Evolutionary conservation across 2,329 filamentous ascomycete species (phyloP), one percentile per base, ranked within the genome.

Genomic region (Fusarium kyushuense): DNA sequence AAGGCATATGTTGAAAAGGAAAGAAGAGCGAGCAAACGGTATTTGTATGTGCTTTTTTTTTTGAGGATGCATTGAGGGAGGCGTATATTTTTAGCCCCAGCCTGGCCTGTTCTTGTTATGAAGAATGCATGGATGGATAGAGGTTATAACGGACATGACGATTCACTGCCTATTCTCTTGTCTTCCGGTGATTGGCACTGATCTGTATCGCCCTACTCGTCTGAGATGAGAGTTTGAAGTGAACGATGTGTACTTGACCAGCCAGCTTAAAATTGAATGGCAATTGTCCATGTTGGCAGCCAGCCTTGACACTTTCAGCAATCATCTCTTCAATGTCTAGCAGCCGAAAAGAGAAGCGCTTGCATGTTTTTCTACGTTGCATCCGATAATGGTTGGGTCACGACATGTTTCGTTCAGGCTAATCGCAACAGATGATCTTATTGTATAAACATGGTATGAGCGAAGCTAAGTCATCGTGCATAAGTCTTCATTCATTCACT

Each of bases 121-220:
- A 70, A 53, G 40, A 52, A 66, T 62, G 48, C 63, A 70, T 70
- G 55, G 58, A 70, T 68, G 55, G 63, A 69, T 70, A 70, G 67
- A 67, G 59, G 45, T 68, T 65, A 67, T 64, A 65, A 70, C 55
- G 67, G 67, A 43, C 54, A 65, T 70, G 59, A 68, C 46, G 67
- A 70, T 70, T 66, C 58, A 67, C 51, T 67, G 29, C 55, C 63
- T 35, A 51, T 30, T 12, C 23, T 33, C 13, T 46, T 21, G 36
- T 30, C 41, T 16, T 40, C 29, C 40, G 32, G 42, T 46, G 46
- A 64, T 17, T 42, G 8, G 17, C 17, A 36, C 4, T 38, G 30
- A 13, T 42, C 13, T 43, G n/a, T 21, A 14, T 23, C 25, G 23
- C 13, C 29, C 25, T 40, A 1, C 29, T 33, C 19, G 10, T 23